Evolutionary conservation across 2,329 filamentous ascomycete genomes (phyloP).

Genomic region (Phialemoniopsis sp.): DNA sequence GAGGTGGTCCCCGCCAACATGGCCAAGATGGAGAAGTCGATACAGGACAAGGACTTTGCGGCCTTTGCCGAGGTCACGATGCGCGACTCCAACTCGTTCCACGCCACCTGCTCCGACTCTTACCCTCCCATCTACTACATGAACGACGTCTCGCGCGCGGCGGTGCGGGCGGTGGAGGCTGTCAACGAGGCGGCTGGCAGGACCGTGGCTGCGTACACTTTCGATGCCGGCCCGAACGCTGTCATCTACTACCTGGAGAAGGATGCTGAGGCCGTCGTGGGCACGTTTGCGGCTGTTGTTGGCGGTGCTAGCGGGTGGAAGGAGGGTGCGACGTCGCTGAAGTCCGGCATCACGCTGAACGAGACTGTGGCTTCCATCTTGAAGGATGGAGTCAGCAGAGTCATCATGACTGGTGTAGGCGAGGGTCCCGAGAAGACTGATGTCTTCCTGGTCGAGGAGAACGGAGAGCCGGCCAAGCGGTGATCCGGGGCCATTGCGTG

Average conservation of each 20-base stretch:
- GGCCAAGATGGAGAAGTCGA: constrained; percentile 17
- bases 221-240: constrained; percentile 94
- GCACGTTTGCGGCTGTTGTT: constrained; percentile 69
- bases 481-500: constrained; percentile 10
- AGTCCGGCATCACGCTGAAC: constrained; percentile 56
- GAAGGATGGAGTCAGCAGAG: constrained; percentile 75
- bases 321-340: constrained; percentile 44
- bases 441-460: constrained; percentile 68
- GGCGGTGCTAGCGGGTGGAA: constrained; percentile 66
- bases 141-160: constrained; percentile 87
- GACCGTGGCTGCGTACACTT: constrained; percentile 88
- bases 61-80: constrained; percentile 88
- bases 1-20: constrained; percentile 55
- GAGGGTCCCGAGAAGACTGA: constrained; percentile 82
- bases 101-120: constrained; percentile 90
- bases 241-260: constrained; percentile 92
- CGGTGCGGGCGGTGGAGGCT: constrained; percentile 82
- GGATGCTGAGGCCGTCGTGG: constrained; percentile 68
- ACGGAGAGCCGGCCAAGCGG: constrained; percentile 45
- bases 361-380: constrained; percentile 62
- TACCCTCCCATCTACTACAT: constrained; percentile 98
- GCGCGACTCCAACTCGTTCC: constrained; percentile 96
- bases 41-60: constrained; percentile 65
- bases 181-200: constrained; percentile 79
- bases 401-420: constrained; percentile 89